Evolutionary conservation across 2,329 filamentous ascomycete species (phyloP).

Genomic region (Decorospora gaudefroyi): DNA sequence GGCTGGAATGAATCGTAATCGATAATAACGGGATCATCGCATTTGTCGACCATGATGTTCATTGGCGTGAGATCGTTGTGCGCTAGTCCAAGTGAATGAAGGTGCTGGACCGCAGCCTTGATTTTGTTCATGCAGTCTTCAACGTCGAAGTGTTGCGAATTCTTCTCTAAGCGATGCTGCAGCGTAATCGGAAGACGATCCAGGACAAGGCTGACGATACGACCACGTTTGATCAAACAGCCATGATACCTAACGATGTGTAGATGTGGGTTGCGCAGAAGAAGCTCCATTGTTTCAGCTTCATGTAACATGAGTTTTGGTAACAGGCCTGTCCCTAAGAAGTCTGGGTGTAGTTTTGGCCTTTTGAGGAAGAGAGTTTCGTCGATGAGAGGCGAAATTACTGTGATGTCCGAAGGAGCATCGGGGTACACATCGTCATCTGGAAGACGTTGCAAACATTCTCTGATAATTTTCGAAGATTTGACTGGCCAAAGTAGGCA

Average conservation of each 20-base stretch:
- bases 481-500: constrained; percentile 20
- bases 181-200: constrained; percentile 14
- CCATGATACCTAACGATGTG: constrained; percentile 21
- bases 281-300: constrained; percentile 18
- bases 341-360: constrained; percentile 15
- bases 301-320: constrained; percentile 20
- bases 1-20: constrained; percentile 46
- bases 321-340: constrained; percentile 11
- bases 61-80: constrained; percentile 48
- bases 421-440: constrained; percentile 22
- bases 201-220: constrained; percentile 19
- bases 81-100: constrained; percentile 32
- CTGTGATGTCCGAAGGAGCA: constrained; percentile 16
- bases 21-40: constrained; percentile 40
- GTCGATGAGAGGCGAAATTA: constrained; percentile 6
- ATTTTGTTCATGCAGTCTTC: constrained; percentile 14
- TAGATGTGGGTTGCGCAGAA: constrained; percentile 18
- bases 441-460: constrained; percentile 16
- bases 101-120: constrained; percentile 17
- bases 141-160: constrained; percentile 8
- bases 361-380: constrained; percentile 17
- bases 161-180: constrained; percentile 5
- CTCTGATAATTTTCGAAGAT: constrained; percentile 14
- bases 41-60: constrained; percentile 44
- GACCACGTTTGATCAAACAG: constrained; percentile 18